Conservation (phyloP, 768 basidiomycete genomes). For the Kwoniella sp. region DNA sequence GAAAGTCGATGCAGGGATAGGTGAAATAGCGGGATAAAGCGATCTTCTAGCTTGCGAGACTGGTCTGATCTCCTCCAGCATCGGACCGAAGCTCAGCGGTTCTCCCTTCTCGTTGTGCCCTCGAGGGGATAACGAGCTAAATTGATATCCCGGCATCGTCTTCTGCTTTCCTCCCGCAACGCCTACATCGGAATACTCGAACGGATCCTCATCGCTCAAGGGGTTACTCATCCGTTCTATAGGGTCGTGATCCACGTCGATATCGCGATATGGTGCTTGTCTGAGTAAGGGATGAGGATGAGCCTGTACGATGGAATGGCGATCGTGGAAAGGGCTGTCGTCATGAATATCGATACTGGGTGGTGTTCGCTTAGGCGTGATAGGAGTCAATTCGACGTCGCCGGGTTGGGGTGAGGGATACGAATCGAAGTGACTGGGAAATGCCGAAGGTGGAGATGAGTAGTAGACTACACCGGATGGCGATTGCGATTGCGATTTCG, state of each 20-base stretch:
- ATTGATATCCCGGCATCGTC: conserved; percentile 42
- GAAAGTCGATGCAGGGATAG: conserved; percentile 34
- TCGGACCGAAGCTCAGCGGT: conserved; percentile 24
- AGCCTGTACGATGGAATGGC: conserved; percentile 35
- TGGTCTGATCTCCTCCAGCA: conserved; percentile 26
- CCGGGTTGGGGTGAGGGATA: conserved; percentile 21
- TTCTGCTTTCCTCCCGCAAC: conserved; percentile 20
- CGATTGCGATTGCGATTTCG: no score
- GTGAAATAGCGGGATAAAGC: conserved; percentile 27
- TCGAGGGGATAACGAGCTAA: conserved; percentile 27
- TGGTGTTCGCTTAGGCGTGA: conserved; percentile 9
- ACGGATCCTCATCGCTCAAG: conserved; percentile 29
- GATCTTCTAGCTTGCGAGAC: conserved; percentile 39
- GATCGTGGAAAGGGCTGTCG: conserved; percentile 48
- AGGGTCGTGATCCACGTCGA: conserved; percentile 5
- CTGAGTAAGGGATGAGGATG: neutral
- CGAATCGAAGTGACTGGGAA: conserved; percentile 7
- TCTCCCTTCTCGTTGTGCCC: conserved; percentile 25
- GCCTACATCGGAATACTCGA: conserved; percentile 18
- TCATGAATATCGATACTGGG: conserved; percentile 2
- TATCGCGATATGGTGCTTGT: conserved; percentile 1
- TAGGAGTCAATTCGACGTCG: conserved; percentile 26
- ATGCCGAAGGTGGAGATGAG: conserved; percentile 18
- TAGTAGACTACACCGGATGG: conserved; percentile 4
- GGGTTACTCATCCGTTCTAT: conserved; percentile 4